phyloP scores from a whole-genome alignment of 345 rosid species.

The Hibiscus syriacus region DNA sequence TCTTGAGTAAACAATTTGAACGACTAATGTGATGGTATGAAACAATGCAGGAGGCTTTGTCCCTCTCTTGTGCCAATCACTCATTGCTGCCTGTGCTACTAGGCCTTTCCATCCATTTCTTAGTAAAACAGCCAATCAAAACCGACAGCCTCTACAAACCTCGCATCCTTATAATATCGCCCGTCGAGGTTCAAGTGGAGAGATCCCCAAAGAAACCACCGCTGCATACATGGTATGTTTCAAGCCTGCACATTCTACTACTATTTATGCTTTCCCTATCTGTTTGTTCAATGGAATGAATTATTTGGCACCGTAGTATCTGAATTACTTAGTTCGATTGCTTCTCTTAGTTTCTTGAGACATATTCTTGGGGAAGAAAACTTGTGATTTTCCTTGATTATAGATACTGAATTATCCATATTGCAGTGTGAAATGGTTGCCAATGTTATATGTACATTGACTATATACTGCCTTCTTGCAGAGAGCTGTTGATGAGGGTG shows the following conservation, averaged over 20 bases:
- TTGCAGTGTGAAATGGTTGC: too few species aligned
- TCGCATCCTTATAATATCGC: conserved; percentile 80
- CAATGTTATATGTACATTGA: neutral
- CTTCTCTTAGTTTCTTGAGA: too few species aligned
- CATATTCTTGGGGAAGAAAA: too few species aligned
- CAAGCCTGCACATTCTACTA: neutral
- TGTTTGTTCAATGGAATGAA: neutral
- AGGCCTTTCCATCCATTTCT: conserved; percentile 82
- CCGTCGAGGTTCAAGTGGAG: conserved; percentile 94
- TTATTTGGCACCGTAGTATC: too few species aligned
- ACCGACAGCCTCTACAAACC: conserved; percentile 66
- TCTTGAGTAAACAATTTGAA: too few species aligned
- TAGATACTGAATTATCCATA: neutral
- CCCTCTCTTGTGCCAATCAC: conserved; percentile 36
- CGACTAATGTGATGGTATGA: too few species aligned
- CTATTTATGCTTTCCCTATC: neutral
- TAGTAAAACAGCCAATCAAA: conserved; percentile 38
- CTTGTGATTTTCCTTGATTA: neutral
- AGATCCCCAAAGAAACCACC: conserved; percentile 91
- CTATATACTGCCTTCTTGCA: conserved; percentile 26
- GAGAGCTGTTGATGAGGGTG: conserved; percentile 92
- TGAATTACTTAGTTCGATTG: too few species aligned
- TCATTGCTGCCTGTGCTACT: conserved; percentile 39
- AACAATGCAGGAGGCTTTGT: conserved; percentile 37
- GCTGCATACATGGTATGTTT: conserved; percentile 66